Conservation (phyloP, 2,329 filamentous ascomycete genomes). For the Penicillium concentricum region DNA sequence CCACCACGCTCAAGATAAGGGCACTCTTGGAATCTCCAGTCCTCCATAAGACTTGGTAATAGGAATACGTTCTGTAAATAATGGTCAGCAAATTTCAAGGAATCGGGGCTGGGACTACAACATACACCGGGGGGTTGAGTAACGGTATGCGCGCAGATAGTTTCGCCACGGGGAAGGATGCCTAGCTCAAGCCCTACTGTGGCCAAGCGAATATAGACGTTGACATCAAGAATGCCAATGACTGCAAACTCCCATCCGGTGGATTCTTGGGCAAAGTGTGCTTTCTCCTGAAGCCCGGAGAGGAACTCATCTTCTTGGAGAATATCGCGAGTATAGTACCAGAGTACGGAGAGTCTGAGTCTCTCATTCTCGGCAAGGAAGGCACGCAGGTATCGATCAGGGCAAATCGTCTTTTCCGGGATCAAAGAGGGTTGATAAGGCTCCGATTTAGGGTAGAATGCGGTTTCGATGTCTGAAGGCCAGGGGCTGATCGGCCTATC, state of each 20-base stretch:
- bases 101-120: no score
- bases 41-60: constrained; percentile 11
- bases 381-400: no score
- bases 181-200: constrained; percentile 12
- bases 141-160: constrained; percentile 14
- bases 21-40: constrained; percentile 14
- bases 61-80: constrained; percentile 8
- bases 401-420: no score
- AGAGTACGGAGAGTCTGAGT: constrained; percentile 12
- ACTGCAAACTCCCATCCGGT: constrained; percentile 16
- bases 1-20: constrained; percentile 12
- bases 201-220: constrained; percentile 13
- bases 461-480: no score
- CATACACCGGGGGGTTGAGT: constrained; percentile 13
- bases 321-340: constrained; percentile 14
- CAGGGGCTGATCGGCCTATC: no score
- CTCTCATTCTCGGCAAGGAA: constrained; percentile 9
- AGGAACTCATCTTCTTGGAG: constrained; percentile 9
- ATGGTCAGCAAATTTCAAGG: no score
- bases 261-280: constrained; percentile 11
- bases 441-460: no score
- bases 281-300: constrained; percentile 17
- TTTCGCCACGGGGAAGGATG: constrained; percentile 13
- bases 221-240: constrained; percentile 14
- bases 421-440: no score